These are phyloP conservation scores for Daldinia childiae DNA, from an alignment of 495 filamentous ascomycete species.

Conservation along the genomic window DNA sequence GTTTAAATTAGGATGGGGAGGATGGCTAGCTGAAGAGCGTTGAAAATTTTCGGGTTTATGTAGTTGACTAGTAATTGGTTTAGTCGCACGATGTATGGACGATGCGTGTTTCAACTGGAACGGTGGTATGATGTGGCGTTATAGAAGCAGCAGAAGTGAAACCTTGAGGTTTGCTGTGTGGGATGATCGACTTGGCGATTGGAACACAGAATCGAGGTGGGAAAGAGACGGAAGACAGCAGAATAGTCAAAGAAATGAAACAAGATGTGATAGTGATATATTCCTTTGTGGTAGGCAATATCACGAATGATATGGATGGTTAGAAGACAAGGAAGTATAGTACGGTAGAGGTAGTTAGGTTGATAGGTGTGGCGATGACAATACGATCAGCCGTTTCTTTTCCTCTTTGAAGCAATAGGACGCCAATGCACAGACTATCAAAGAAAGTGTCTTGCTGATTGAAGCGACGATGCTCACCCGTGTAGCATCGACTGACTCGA, in stretches of 20 bases:
- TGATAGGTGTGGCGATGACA: constrained; percentile 21
- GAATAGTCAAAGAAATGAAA: constrained; percentile 12
- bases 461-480: constrained; percentile 26
- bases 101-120: constrained; percentile 24
- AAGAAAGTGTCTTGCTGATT: constrained; percentile 11
- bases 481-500: constrained; percentile 15
- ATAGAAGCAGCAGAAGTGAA: constrained; percentile 32
- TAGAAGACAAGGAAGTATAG: constrained; percentile 5
- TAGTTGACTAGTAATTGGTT: background rate
- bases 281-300: constrained; percentile 27
- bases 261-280: constrained; percentile 4
- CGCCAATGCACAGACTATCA: constrained; percentile 21
- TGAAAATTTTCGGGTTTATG: constrained; percentile 10
- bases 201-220: constrained; percentile 9
- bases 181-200: constrained; percentile 23
- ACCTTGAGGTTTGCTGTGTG: constrained; percentile 24
- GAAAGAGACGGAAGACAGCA: background rate
- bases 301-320: background rate
- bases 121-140: constrained; percentile 42
- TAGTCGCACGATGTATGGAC: constrained; percentile 27
- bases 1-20: constrained; percentile 4
- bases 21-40: background rate
- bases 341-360: background rate
- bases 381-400: constrained; percentile 25
- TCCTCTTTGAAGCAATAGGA: constrained; percentile 26